Base-by-base conservation (phyloP, 805 yeast species). In the Ogataea ganodermae region DNA sequence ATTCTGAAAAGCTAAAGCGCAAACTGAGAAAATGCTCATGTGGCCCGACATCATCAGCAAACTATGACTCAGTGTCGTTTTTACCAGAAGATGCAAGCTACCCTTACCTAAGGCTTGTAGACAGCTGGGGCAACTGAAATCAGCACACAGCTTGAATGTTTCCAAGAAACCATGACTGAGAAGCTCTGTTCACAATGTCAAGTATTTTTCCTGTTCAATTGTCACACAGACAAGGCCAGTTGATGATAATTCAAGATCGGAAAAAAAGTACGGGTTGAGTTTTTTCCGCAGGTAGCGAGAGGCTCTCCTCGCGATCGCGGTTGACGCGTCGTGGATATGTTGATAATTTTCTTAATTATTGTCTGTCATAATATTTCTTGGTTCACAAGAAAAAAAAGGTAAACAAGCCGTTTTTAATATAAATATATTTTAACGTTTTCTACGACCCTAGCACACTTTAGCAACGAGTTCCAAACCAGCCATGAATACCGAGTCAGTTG, bases 151-250 rank as follows among this genome's bases (percentile, higher is more conserved):
- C 32, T 38, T 24, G 4, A 18, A 13, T 38, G 42, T 16, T 17
- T 18, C 42, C 26, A 5, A 35, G 17, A n/a, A n/a, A 38, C 40
- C 32, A 27, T 38, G 42, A 26, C 42, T 27, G 42, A 38, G 9
- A 27, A 17, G 32, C 23, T 17, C 6, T 27, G 24, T 9, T 26
- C 24, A 8, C 12, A 3, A 17, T 13, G 4, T 10, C 8, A 10
- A 9, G 33, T 16, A 9, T 17, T 3, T 12, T 26, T 13, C 6
- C 27, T 33, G 42, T 18, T 24, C 42, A 26, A 13, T 26, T 18
- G 24, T 17, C 41, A 10, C 9, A 17, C 12, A 23, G 17, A 12
- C 33, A 30, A n/a, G 14, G 33, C 33, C 8, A 22, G 8, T 6
- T 6, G 8, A 22, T 22, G 8, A 22, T 8, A 8, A 22, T 6